These are phyloP conservation scores for Lyophyllum decastes DNA, from an alignment of 768 basidiomycete species.

Conservation along the genomic window DNA sequence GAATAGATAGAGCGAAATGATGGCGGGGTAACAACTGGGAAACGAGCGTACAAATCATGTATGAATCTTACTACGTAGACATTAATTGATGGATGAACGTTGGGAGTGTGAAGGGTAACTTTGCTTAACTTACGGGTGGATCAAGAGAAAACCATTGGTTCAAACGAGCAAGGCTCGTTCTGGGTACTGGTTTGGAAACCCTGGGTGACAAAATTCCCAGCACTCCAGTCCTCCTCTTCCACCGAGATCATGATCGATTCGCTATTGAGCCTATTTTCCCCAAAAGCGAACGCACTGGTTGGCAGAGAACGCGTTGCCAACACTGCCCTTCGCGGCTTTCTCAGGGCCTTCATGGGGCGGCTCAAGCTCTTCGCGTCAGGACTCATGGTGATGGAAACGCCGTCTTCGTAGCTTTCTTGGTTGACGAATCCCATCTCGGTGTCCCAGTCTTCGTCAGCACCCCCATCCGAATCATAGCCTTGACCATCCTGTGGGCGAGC, in stretches of 20 bases:
- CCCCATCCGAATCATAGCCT: slow-evolving; percentile 26
- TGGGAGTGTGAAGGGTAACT: too few species aligned
- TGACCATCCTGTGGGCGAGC: slow-evolving; percentile 32
- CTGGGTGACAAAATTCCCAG: slow-evolving; percentile 17
- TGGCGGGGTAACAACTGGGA: too few species aligned
- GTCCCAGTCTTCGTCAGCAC: slow-evolving; percentile 22
- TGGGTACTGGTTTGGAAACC: background rate
- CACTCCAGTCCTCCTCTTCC: slow-evolving; percentile 43
- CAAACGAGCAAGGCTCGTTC: slow-evolving; percentile 1
- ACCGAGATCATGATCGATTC: slow-evolving; percentile 13
- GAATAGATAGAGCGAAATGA: too few species aligned
- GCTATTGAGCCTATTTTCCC: slow-evolving; percentile 7
- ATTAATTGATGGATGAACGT: background rate
- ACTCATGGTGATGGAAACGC: slow-evolving; percentile 10
- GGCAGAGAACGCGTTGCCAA: slow-evolving; percentile 40
- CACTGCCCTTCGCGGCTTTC: slow-evolving; percentile 33
- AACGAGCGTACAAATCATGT: too few species aligned
- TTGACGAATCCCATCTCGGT: slow-evolving; percentile 7
- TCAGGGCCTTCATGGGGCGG: slow-evolving; percentile 43
- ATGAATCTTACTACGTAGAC: too few species aligned
- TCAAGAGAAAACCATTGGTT: slow-evolving; percentile 11
- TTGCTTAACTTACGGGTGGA: background rate
- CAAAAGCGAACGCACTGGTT: slow-evolving; percentile 20
- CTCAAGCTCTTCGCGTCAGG: background rate
- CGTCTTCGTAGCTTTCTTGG: slow-evolving; percentile 16